Conservation (phyloP, 495 filamentous ascomycete species). For the Neurospora sp. region DNA sequence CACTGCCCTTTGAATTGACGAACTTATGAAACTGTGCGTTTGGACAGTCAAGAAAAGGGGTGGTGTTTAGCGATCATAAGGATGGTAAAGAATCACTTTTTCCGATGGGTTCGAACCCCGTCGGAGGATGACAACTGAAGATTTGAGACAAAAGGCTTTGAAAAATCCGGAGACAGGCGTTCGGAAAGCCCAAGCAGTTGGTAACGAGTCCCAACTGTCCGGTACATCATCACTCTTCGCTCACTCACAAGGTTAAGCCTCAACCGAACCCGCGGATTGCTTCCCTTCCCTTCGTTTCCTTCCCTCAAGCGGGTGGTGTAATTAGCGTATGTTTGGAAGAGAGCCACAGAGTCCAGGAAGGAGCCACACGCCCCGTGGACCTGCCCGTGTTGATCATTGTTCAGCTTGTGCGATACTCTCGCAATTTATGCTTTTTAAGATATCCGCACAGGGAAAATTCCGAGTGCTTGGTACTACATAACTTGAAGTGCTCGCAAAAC, state of each 20-base stretch:
- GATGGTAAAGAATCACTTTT: neutral
- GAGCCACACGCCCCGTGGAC: neutral
- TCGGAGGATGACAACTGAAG: neutral
- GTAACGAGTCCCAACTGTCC: neutral
- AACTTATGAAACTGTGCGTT: neutral
- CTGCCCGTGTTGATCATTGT: neutral
- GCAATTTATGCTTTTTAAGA: neutral
- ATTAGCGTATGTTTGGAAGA: neutral
- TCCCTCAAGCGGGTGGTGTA: too few relatives aligned
- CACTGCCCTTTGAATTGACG: neutral
- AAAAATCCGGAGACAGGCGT: neutral
- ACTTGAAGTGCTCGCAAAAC: neutral
- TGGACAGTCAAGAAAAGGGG: neutral
- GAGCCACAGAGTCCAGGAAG: neutral
- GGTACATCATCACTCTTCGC: neutral
- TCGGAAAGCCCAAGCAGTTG: neutral
- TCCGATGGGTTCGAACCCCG: neutral
- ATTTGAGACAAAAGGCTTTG: neutral
- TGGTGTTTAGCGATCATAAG: neutral
- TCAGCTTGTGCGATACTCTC: neutral
- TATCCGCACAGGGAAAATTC: neutral
- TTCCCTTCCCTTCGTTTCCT: neutral
- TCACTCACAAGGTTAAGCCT: neutral
- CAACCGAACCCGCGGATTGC: neutral
- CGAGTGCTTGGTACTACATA: neutral